These are phyloP conservation scores for Pythium sukuiense DNA, from an alignment of 352 stramenopile genomes.

Conservation along the genomic window DNA sequence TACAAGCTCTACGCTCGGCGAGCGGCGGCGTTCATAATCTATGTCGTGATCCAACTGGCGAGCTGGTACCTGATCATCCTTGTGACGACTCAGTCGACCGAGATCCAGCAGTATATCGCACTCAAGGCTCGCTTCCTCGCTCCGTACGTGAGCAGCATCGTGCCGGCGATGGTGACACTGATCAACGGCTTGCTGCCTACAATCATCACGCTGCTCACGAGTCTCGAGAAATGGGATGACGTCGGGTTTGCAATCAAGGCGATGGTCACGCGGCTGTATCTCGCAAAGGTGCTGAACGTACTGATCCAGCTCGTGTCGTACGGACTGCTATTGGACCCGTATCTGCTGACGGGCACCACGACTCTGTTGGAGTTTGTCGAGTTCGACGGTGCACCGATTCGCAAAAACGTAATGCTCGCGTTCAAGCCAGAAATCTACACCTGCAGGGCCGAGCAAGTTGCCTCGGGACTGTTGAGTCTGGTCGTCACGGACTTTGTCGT, in stretches of 20 bases:
- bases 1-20: conserved; percentile 60
- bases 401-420: conserved; percentile 63
- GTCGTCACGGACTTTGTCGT: conserved; percentile 77
- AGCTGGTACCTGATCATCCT: conserved; percentile 76
- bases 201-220: conserved; percentile 63
- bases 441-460: conserved; percentile 67
- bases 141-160: conserved; percentile 58
- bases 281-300: conserved; percentile 85
- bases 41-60: conserved; percentile 58
- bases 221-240: conserved; percentile 78
- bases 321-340: conserved; percentile 63
- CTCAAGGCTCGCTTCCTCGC: conserved; percentile 42
- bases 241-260: conserved; percentile 79
- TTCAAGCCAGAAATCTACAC: conserved; percentile 53
- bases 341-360: conserved; percentile 46
- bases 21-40: conserved; percentile 50
- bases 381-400: conserved; percentile 43
- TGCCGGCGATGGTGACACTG: conserved; percentile 66
- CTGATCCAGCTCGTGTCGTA: conserved; percentile 82
- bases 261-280: conserved; percentile 76
- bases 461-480: conserved; percentile 60
- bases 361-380: conserved; percentile 37
- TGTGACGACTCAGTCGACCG: conserved; percentile 64
- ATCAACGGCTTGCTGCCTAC: conserved; percentile 74
- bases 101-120: conserved; percentile 54